These are phyloP conservation scores for Penstemon barbatus DNA, from an alignment of 257 asterid species.

Conservation along the genomic window DNA sequence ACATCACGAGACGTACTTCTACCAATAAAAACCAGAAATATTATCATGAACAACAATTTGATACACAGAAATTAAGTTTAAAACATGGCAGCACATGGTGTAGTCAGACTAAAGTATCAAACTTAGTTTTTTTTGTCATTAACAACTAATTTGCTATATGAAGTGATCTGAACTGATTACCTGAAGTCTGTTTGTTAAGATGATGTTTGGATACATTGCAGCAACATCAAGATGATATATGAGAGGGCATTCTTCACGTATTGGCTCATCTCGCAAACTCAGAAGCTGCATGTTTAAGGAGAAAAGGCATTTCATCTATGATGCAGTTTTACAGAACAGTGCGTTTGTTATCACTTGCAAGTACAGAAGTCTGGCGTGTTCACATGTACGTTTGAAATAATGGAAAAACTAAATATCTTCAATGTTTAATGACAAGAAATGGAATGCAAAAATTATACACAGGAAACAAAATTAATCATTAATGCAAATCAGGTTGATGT, in stretches of 20 bases:
- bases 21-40: constrained; percentile 23
- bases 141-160: constrained; percentile 23
- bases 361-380: constrained; percentile 13
- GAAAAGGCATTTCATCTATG: constrained; percentile 27
- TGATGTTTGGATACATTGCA: constrained; percentile 99
- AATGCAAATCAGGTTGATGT: constrained; percentile 6
- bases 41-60: constrained; percentile 16
- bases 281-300: constrained; percentile 60
- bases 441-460: constrained; percentile 7
- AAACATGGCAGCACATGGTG: not conserved
- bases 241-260: constrained; percentile 88
- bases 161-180: constrained; percentile 44
- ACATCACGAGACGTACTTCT: constrained; percentile 10
- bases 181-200: constrained; percentile 98
- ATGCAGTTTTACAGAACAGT: constrained; percentile 17
- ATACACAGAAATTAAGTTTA: constrained; percentile 4
- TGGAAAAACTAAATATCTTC: not conserved
- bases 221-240: constrained; percentile 99
- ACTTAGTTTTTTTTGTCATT: constrained; percentile 20
- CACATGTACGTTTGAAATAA: not conserved
- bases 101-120: constrained; percentile 23
- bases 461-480: constrained; percentile 2
- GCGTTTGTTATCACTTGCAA: constrained; percentile 7
- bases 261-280: constrained; percentile 71
- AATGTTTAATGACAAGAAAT: constrained; percentile 16